These are phyloP conservation scores for Obelidium mucronatum DNA, from an alignment of 192 early-diverging fungal genomes.

Conservation along the genomic window DNA sequence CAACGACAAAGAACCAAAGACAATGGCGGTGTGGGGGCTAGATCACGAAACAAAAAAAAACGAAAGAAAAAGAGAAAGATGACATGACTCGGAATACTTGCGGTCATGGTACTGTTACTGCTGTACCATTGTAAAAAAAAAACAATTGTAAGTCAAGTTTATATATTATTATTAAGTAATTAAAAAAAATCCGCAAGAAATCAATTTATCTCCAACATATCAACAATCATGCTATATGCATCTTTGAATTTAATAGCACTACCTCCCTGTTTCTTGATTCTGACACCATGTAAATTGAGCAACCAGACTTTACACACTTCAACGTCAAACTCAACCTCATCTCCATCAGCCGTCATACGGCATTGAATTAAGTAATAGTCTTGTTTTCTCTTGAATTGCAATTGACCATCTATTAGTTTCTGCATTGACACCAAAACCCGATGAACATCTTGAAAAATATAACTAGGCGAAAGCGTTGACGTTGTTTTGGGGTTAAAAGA, in stretches of 20 bases:
- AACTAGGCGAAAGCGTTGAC: constrained; percentile 50
- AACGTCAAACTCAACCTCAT: constrained; percentile 62
- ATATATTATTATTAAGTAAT: not conserved
- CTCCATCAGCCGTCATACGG: constrained; percentile 38
- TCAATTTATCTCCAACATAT: constrained; percentile 34
- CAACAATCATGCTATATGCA: constrained; percentile 50
- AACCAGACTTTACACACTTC: constrained; percentile 73
- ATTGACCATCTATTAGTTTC: constrained; percentile 27
- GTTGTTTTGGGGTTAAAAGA: constrained; percentile 57
- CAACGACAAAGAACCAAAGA: too few relatives aligned
- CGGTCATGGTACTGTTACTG: too few relatives aligned
- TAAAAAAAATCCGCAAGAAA: not conserved
- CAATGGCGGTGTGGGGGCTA: not conserved
- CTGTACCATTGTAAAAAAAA: not conserved
- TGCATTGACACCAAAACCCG: constrained; percentile 52
- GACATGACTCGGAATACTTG: too few relatives aligned
- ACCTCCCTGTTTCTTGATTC: constrained; percentile 61
- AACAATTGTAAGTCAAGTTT: not conserved
- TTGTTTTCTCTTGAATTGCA: constrained; percentile 48
- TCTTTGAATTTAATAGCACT: constrained; percentile 61
- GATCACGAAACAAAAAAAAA: not conserved
- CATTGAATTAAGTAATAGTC: constrained; percentile 63
- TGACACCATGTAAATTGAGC: constrained; percentile 62
- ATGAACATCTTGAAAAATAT: constrained; percentile 68
- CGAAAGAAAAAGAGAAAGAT: not conserved